phyloP scores from a whole-genome alignment of 257 asterid genomes.

The Verbascum thapsus region DNA sequence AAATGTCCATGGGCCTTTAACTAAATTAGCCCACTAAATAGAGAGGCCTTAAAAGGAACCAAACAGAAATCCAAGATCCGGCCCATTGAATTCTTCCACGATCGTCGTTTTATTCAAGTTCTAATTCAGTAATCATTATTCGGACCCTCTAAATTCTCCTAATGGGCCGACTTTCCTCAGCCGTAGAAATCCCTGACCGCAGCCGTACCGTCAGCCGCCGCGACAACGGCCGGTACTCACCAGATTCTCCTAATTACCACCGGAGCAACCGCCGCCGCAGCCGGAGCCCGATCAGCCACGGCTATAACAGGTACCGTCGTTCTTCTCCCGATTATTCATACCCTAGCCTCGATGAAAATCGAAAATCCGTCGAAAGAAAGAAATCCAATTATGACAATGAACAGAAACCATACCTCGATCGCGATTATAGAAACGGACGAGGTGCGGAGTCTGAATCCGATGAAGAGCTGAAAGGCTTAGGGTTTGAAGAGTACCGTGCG shows the following conservation, averaged over 20 bases:
- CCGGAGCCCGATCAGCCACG: conserved; percentile 51
- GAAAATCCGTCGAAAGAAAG: conserved; percentile 31
- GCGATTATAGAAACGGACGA: conserved; percentile 56
- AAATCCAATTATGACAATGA: conserved; percentile 33
- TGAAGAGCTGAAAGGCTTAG: conserved; percentile 73
- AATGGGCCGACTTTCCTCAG: conserved; percentile 73
- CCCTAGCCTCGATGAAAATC: conserved; percentile 44
- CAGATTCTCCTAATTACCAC: conserved; percentile 36
- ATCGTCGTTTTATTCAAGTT: no score
- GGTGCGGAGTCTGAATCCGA: conserved; percentile 64
- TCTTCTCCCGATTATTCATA: conserved; percentile 72
- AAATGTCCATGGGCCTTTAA: no score
- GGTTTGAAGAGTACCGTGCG: conserved; percentile 77
- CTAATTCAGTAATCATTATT: no score
- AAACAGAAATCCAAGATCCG: no score
- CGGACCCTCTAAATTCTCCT: conserved; percentile 24
- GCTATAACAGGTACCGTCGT: conserved; percentile 53
- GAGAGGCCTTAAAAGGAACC: no score
- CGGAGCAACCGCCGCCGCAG: conserved; percentile 40
- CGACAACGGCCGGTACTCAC: conserved; percentile 45
- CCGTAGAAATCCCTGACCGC: conserved; percentile 56
- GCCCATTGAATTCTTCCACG: no score
- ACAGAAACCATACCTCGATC: conserved; percentile 57
- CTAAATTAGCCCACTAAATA: no score
- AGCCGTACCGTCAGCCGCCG: conserved; percentile 36